Base-by-base conservation (phyloP, 192 early-diverging fungal species). In the Kappamyces sp. region DNA sequence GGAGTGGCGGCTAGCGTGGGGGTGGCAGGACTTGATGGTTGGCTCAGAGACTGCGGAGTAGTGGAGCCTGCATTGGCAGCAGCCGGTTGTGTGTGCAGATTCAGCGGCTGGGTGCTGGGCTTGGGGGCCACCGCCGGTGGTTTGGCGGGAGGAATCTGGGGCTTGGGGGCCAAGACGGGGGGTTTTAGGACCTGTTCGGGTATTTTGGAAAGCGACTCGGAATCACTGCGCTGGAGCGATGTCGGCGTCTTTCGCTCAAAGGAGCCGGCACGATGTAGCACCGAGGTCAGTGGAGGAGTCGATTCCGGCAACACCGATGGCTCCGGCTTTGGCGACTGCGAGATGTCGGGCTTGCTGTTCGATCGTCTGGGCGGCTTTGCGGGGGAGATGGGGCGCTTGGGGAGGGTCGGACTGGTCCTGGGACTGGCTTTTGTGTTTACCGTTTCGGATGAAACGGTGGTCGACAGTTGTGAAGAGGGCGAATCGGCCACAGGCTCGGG, bases 401-500 rank as follows among this genome's bases (percentile, higher is more conserved):
- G 14, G 29, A 45, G 11, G 7, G 11, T 12, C 39, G 65, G 66
- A 30, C 63, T 67, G 5, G 39, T 36, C 47, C 11, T 11, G 29
- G 54, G 14, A 35, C 31, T 50, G 8, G 29, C 12, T 8, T 64
- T n/a, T 31, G 7, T 31, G 11, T 7, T 11, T 22, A 22, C 22
- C 22, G 22, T 22, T 22, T 22, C 22, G 22, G 22, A 22, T 22
- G 22, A 22, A 22, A 22, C 22, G 22, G 22, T 22, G 22, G 22
- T 22, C 22, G 22, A 22, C 22, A 22, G 22, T 0, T 22, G 22
- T 22, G 22, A 0, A 22, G 22, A 22, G n/a, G 42, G 32, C 7
- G 11, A 11, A n/a, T 59, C 51, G 12, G 55, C 11, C 8, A 50
- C 51, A n/a, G 37, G 9, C 34, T 52, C 59, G 0, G 59, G 68